Percentiles rank a stretch among this genome's conserved stretches.
These are phyloP conservation scores for Pythium plurisporium DNA, from an alignment of 352 stramenopile genomes.

Conservation along the genomic window DNA sequence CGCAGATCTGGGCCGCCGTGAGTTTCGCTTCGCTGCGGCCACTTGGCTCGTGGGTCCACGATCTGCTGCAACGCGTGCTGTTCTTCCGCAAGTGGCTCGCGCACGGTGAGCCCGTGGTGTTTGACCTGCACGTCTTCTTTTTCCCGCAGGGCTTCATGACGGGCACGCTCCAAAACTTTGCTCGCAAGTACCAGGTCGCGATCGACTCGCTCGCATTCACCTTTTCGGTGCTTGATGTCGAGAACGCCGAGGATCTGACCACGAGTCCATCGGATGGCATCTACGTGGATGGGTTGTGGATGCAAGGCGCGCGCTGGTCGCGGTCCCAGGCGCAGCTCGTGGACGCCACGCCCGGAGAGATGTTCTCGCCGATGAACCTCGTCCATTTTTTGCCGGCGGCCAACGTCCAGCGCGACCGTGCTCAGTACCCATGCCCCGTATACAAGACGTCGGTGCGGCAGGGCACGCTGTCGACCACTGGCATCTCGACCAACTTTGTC, in stretches of 20 bases:
- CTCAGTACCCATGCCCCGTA: slow-evolving; percentile 88
- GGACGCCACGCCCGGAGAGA: slow-evolving; percentile 86
- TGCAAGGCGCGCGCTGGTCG: slow-evolving; percentile 89
- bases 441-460: slow-evolving; percentile 94
- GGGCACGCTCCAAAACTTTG: slow-evolving; percentile 92
- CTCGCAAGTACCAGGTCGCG: slow-evolving; percentile 91
- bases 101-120: slow-evolving; percentile 88
- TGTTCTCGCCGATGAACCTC: slow-evolving; percentile 89
- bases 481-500: slow-evolving; percentile 97
- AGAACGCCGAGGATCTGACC: slow-evolving; percentile 45
- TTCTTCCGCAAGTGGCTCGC: slow-evolving; percentile 92
- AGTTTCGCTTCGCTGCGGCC: slow-evolving; percentile 93
- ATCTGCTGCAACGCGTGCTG: slow-evolving; percentile 83
- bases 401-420: slow-evolving; percentile 54
- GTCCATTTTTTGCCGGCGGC: slow-evolving; percentile 89
- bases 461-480: slow-evolving; percentile 94
- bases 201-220: slow-evolving; percentile 94
- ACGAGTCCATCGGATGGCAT: slow-evolving; percentile 87
- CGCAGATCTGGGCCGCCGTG: slow-evolving; percentile 83
- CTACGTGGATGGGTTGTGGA: slow-evolving; percentile 88
- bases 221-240: slow-evolving; percentile 77
- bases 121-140: slow-evolving; percentile 93
- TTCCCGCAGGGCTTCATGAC: slow-evolving; percentile 97
- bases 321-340: slow-evolving; percentile 53
- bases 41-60: slow-evolving; percentile 89